Evolutionary conservation across 768 basidiomycete species (phyloP).

Genomic region (Arthromyces matolae): DNA sequence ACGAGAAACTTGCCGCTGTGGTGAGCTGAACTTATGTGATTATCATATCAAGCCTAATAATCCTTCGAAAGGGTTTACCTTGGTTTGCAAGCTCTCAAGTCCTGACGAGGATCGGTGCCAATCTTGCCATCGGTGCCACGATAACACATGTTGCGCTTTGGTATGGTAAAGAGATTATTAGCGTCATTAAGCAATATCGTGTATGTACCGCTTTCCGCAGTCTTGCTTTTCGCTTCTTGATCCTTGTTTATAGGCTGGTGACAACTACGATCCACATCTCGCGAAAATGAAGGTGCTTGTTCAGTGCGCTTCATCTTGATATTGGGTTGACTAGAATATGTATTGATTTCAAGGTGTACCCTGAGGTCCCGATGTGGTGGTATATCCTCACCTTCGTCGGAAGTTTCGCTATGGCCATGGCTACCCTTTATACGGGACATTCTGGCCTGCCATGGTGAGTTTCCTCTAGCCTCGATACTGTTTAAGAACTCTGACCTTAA

Average conservation of each 20-base stretch:
- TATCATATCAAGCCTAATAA: not conserved
- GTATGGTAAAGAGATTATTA: slow-evolving; percentile 47
- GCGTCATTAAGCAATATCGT: slow-evolving; percentile 40
- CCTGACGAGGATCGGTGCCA: slow-evolving; percentile 35
- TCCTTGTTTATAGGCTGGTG: slow-evolving; percentile 22
- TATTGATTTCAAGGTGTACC: no score
- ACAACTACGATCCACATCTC: slow-evolving; percentile 50
- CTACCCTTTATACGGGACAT: slow-evolving; percentile 48
- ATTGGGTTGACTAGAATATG: no score
- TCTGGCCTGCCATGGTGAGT: slow-evolving; percentile 55
- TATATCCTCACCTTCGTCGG: slow-evolving; percentile 39
- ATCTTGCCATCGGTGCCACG: slow-evolving; percentile 42
- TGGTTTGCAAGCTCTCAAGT: slow-evolving; percentile 46
- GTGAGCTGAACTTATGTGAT: not conserved
- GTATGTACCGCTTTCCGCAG: slow-evolving; percentile 18
- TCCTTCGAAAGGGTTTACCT: slow-evolving; percentile 32
- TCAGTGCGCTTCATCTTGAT: no score
- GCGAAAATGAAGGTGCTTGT: slow-evolving; percentile 46
- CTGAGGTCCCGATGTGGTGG: slow-evolving; percentile 50
- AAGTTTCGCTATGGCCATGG: slow-evolving; percentile 50
- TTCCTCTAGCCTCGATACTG: not conserved
- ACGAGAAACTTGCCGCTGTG: slow-evolving; percentile 36
- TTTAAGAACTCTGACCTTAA: not conserved
- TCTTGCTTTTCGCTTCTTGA: not conserved
- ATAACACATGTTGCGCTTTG: slow-evolving; percentile 50